Percentiles rank a stretch among this genome's conserved stretches.
These are phyloP conservation scores for Trebouxiophyceae sp. DNA, from an alignment of 163 green algal species.

Conservation along the genomic window DNA sequence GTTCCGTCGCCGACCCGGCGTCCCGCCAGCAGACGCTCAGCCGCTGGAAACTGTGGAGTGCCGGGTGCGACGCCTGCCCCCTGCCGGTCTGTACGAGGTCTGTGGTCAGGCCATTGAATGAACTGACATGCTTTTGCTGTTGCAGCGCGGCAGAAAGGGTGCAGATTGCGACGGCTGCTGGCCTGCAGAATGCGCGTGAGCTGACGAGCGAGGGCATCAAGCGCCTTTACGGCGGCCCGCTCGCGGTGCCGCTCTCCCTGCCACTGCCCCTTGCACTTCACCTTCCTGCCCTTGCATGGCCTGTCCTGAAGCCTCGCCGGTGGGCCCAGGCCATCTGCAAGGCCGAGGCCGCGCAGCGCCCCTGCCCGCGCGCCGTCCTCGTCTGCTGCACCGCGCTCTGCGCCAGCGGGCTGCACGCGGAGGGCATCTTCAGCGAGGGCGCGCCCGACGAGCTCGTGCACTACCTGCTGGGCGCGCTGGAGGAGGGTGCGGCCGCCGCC, in stretches of 20 bases:
- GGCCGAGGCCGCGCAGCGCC: conserved; percentile 11
- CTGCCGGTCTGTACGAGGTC: no score
- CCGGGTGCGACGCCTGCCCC: conserved; percentile 1
- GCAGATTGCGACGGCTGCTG: conserved; percentile 7
- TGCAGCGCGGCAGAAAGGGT: conserved; percentile 23
- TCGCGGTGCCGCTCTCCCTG: conserved; percentile 9
- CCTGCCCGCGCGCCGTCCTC: conserved; percentile 24
- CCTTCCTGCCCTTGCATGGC: no score
- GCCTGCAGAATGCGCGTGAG: conserved; percentile 13
- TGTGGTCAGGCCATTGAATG: not conserved
- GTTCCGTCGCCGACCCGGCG: not conserved
- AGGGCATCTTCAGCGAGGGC: conserved; percentile 20
- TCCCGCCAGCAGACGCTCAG: not conserved
- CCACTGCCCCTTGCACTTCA: not conserved
- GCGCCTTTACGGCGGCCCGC: conserved; percentile 10
- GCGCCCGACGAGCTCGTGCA: conserved; percentile 19
- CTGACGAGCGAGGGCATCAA: conserved; percentile 4
- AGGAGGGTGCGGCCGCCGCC: conserved; percentile 14
- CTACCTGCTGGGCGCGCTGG: conserved; percentile 21
- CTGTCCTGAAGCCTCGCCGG: no score
- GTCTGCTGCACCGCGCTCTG: conserved; percentile 24
- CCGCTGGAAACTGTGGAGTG: no score
- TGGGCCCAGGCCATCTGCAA: conserved; percentile 24
- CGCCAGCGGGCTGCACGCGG: conserved; percentile 9
- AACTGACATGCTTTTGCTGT: not conserved